Evolutionary conservation across 768 basidiomycete species (phyloP).

Genomic region (Clathrus columnatus): DNA sequence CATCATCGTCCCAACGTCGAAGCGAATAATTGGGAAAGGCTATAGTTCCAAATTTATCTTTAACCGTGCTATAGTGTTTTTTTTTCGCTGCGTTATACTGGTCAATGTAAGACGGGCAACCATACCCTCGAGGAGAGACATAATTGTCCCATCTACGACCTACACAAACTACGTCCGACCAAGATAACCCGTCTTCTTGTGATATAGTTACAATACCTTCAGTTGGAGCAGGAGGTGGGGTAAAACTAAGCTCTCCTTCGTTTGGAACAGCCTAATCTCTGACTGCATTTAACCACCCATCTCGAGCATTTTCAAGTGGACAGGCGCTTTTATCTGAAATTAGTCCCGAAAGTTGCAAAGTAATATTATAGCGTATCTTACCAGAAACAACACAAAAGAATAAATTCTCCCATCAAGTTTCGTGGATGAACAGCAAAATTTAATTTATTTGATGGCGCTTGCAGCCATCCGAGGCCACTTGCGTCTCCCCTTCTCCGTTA

Average conservation of each 20-base stretch:
- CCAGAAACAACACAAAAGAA: too few species aligned
- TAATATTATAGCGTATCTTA: too few species aligned
- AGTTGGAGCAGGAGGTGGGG: not conserved
- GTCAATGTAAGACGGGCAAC: not conserved
- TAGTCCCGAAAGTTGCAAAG: too few species aligned
- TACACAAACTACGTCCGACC: constrained; percentile 12
- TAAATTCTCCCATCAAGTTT: too few species aligned
- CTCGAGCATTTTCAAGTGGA: not conserved
- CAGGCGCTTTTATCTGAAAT: not conserved
- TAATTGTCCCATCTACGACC: constrained; percentile 10
- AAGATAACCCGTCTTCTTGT: constrained; percentile 11
- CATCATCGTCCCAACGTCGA: not conserved
- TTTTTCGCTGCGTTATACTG: not conserved
- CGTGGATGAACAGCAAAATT: too few species aligned
- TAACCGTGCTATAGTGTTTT: not conserved
- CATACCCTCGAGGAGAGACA: not conserved
- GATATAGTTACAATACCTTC: constrained; percentile 3
- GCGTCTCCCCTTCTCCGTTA: too few species aligned
- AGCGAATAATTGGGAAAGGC: too few species aligned
- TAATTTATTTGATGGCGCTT: too few species aligned
- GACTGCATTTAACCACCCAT: not conserved
- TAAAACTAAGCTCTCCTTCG: not conserved
- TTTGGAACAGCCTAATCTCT: too few species aligned
- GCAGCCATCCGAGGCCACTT: too few species aligned
- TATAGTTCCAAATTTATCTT: constrained; percentile 1